Base-by-base conservation (phyloP, 164 flowering plant species). In the Piper longum region DNA sequence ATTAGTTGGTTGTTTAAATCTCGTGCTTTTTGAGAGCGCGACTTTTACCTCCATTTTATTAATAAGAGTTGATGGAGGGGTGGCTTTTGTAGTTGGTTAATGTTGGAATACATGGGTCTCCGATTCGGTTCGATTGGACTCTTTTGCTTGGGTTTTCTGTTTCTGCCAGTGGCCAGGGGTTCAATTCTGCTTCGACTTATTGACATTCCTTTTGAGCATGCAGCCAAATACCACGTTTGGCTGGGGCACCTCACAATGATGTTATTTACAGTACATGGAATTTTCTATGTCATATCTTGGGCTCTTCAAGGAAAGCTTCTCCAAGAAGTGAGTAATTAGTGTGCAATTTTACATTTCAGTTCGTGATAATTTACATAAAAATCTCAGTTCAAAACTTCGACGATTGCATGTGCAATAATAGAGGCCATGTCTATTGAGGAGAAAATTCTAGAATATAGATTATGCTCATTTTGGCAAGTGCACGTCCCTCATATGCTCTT, bases 151-250 rank as follows among this genome's bases (percentile, higher is more conserved):
- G 88, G 77, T 39, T 84, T 92, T 78, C 67, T 92, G 65, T 92
- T 92, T 72, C 74, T 92, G 64, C 98, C 96, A 26, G 59, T 92
- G 57, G 65, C 98, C 70, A 86, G 96, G 63, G 98, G 96, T 19
- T 89, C 96, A 4, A 71, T 81, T 71, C 90, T 92, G 69, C 91
- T 92, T n/a, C 89, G 89, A 18, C 70, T 85, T 55, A 73, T 86
- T 43, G 93, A 89, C 71, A 85, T 92, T 70, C 98, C 98, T 39
- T 92, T 92, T 63, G 98, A 92, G 77, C 96, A 89, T 76, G 93
- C 98, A 13, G 82, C 96, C 11, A 82, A 78, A 75, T 92, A 92
- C 62, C 98, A 92, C 64, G 86, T 92, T 4, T 92, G 98, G 98
- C 73, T 92, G 70, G 96, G 98, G 60, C 91, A 89, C 79, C 85